Evolutionary conservation across 2,329 filamentous ascomycete species (phyloP), one percentile per base, ranked within the genome.

Genomic region (Onygena corvina): DNA sequence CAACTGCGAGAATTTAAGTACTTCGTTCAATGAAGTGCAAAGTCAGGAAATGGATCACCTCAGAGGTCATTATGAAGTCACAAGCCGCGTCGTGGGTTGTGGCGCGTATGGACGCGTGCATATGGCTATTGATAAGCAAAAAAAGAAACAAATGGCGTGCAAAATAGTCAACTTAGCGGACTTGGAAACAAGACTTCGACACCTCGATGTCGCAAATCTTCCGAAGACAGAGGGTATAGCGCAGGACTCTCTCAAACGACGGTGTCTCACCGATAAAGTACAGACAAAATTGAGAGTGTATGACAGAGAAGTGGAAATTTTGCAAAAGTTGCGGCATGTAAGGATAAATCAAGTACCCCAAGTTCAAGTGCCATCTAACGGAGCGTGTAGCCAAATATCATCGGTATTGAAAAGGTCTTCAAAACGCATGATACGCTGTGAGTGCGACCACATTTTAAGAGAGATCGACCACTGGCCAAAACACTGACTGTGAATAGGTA

Each of bases 331-430:
- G 3, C 69, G 64, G 29, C 77, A 81, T 66, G 73, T 75, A 58
- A 51, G 67, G 48, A 14, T 5, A 18, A 21, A 3, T 14, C 9
- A 25, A 2, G 14, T 31, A 48, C 35, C 29, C 27, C 18, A 21
- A 11, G 12, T n/a, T 29, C 20, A 38, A 50, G 49, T 27, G 5
- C 34, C 8, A 38, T 25, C 30, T 38, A 21, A 33, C 48, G 21
- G 31, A 11, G 16, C 18, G 2, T 4, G 7, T 23, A 76, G 72
- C 78, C 79, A 2, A 81, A 81, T 55, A 77, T 81, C 47, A 71
- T 81, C 52, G 58, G 63, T 3, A 59, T 81, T 2, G 71, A 81
- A 53, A 76, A 75, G 53, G 75, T 79, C 1, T 75, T 77, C 52
- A 70, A 65, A 54, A 75, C 72, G 3, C 60, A 64, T 3, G 69